Evolutionary conservation across 306 rosid genomes (phyloP).

Genomic region (Cucumis melo): DNA sequence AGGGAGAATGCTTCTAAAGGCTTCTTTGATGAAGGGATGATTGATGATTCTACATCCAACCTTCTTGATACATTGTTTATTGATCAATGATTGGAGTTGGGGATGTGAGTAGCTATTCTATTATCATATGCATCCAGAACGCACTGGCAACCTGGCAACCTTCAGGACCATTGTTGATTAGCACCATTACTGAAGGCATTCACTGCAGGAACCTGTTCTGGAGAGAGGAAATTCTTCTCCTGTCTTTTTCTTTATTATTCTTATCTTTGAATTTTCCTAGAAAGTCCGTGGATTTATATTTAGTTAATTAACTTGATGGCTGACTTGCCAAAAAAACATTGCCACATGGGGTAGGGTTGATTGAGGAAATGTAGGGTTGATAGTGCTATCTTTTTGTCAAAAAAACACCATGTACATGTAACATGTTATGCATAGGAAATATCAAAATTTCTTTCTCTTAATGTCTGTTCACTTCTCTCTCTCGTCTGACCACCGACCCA

Average conservation of each 20-base stretch:
- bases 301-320: not conserved
- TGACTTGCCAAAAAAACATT: not conserved
- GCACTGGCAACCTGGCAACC: not conserved
- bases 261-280: not conserved
- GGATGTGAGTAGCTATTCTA: not conserved
- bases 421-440: not conserved
- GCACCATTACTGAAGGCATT: not conserved
- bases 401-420: not conserved
- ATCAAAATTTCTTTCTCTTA: not conserved
- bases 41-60: constrained; percentile 51
- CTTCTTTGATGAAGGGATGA: constrained; percentile 57
- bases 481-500: not conserved
- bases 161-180: not conserved
- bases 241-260: not conserved
- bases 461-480: not conserved
- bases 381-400: not conserved
- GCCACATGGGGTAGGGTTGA: constrained; percentile 10
- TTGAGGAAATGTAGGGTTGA: constrained; percentile 4
- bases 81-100: constrained; percentile 18
- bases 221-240: not conserved
- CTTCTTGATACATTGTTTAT: constrained; percentile 65
- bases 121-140: not conserved
- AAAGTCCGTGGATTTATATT: not conserved
- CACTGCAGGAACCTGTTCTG: not conserved
- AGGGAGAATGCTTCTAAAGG: constrained; percentile 50